Conservation (phyloP, 345 rosid genomes). For the Isatis tinctoria region DNA sequence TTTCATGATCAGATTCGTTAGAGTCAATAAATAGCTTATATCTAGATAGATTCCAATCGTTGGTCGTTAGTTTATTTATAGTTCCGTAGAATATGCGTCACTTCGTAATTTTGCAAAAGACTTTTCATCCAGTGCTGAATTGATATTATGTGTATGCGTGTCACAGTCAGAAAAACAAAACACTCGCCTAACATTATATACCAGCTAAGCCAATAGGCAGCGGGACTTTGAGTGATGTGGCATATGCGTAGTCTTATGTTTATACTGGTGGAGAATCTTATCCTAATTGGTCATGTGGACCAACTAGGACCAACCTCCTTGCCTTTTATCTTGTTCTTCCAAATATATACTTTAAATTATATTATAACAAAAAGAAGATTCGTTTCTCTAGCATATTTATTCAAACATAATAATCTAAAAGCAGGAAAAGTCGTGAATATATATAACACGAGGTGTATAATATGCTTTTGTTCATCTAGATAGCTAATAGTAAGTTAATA, state of each 20-base stretch:
- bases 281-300: constrained; percentile 35
- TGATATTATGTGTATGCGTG: background rate
- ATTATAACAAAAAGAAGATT: background rate
- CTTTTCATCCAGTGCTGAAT: background rate
- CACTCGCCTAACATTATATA: constrained; percentile 1
- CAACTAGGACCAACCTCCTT: constrained; percentile 19
- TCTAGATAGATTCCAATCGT: background rate
- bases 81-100: constrained; percentile 18
- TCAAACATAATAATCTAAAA: background rate
- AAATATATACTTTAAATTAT: constrained; percentile 4
- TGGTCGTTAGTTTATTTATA: constrained; percentile 2
- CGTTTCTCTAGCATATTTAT: background rate
- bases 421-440: background rate
- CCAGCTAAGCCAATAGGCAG: constrained; percentile 30
- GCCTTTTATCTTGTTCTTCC: constrained; percentile 19
- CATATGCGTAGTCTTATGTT: constrained; percentile 20
- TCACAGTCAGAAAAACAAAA: constrained; percentile 9
- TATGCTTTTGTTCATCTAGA: background rate
- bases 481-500: background rate
- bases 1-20: constrained; percentile 10
- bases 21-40: constrained; percentile 2
- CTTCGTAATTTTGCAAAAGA: constrained; percentile 10
- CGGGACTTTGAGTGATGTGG: constrained; percentile 11
- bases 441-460: too few relatives aligned
- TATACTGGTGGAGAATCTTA: constrained; percentile 25